phyloP scores from a whole-genome alignment of 257 asterid species.

The Nicotiana noctiflora region DNA sequence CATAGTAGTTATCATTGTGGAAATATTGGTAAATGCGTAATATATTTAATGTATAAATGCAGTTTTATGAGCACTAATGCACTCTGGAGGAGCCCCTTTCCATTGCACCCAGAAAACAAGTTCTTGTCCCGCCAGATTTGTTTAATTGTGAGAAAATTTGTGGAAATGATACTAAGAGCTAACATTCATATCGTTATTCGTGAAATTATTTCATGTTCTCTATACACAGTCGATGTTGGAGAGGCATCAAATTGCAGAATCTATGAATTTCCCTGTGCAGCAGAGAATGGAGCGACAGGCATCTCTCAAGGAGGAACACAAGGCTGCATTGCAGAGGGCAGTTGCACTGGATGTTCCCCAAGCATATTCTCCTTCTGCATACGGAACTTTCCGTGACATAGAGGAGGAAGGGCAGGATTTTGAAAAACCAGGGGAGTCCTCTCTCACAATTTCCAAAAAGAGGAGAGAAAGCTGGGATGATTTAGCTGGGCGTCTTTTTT shows the following conservation, averaged over 20 bases:
- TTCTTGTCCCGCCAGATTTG: not conserved
- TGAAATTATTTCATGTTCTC: not conserved
- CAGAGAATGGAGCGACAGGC: slow-evolving; percentile 79
- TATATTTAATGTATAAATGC: not conserved
- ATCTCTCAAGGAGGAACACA: slow-evolving; percentile 56
- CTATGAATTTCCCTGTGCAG: slow-evolving; percentile 56
- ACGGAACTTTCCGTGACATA: slow-evolving; percentile 65
- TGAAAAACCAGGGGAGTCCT: slow-evolving; percentile 16
- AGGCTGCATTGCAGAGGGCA: slow-evolving; percentile 79
- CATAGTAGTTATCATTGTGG: not conserved
- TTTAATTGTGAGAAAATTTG: not conserved
- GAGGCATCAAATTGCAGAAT: slow-evolving; percentile 30
- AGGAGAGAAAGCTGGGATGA: slow-evolving; percentile 24
- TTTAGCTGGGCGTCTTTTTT: slow-evolving; percentile 14
- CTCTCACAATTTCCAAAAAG: slow-evolving; percentile 8
- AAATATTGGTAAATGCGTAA: not conserved
- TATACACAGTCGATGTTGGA: slow-evolving; percentile 56
- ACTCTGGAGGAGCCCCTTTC: not conserved
- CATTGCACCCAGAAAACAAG: not conserved
- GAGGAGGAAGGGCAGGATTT: slow-evolving; percentile 51
- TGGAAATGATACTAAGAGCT: not conserved
- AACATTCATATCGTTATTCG: not conserved
- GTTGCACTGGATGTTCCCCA: slow-evolving; percentile 69
- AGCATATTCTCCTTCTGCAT: slow-evolving; percentile 55
- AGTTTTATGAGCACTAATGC: not conserved